Conservation (phyloP, 1,139 yeast species). For the Cylindricascospora bacillispora region DNA sequence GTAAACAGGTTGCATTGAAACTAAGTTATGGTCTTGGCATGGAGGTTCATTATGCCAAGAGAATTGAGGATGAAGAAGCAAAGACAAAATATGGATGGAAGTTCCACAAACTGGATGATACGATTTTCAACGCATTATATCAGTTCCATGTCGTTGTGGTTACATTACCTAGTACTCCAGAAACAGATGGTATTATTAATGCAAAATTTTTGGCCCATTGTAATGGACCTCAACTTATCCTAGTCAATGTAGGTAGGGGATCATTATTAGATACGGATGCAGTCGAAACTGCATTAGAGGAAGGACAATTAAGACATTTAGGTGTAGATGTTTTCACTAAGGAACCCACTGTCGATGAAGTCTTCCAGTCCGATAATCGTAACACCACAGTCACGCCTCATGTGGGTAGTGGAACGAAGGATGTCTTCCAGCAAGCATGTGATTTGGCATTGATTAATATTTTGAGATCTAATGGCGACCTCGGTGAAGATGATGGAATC, state of each 20-base stretch:
- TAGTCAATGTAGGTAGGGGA: slow-evolving; percentile 78
- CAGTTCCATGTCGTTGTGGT: slow-evolving; percentile 46
- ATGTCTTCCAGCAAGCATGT: slow-evolving; percentile 30
- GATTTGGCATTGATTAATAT: slow-evolving; percentile 17
- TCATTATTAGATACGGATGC: slow-evolving; percentile 57
- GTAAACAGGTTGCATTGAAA: slow-evolving; percentile 47
- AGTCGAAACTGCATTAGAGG: slow-evolving; percentile 39
- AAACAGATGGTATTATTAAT: slow-evolving; percentile 47
- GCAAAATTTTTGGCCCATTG: slow-evolving; percentile 33
- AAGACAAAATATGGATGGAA: slow-evolving; percentile 21
- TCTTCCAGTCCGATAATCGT: slow-evolving; percentile 40
- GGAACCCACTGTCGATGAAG: slow-evolving; percentile 55
- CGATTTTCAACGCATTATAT: slow-evolving; percentile 15
- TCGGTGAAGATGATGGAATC: too few species aligned
- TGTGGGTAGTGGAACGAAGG: slow-evolving; percentile 57
- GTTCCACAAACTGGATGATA: slow-evolving; percentile 30
- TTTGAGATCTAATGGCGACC: slow-evolving; percentile 3
- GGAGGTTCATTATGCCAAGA: slow-evolving; percentile 53
- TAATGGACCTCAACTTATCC: slow-evolving; percentile 37
- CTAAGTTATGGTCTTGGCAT: slow-evolving; percentile 47
- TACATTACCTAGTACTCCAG: slow-evolving; percentile 54
- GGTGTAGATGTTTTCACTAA: slow-evolving; percentile 72
- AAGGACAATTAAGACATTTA: slow-evolving; percentile 54
- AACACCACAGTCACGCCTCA: slow-evolving; percentile 59
- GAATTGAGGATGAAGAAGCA: slow-evolving; percentile 29